Evolutionary conservation across 2,329 filamentous ascomycete species (phyloP).

Genomic region (Nothophaeocryptopus gaeumannii): DNA sequence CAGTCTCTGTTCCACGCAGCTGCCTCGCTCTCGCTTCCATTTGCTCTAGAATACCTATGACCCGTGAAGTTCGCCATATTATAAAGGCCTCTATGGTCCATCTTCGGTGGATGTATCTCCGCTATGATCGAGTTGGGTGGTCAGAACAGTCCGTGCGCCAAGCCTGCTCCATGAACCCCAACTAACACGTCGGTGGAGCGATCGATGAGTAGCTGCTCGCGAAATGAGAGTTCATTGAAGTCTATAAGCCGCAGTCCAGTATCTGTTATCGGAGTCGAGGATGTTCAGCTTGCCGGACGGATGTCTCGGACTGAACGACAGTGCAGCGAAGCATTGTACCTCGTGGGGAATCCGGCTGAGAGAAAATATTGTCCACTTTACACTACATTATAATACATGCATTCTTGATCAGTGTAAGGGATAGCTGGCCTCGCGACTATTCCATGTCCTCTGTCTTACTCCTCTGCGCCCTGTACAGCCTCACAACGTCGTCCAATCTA

Average conservation of each 20-base stretch:
- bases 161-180: slow-evolving; percentile 12
- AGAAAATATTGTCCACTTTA: too few species aligned
- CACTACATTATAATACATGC: too few species aligned
- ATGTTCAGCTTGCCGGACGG: neutral
- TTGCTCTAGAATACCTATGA: slow-evolving; percentile 3
- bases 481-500: too few species aligned
- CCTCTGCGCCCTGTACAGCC: too few species aligned
- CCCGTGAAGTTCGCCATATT: slow-evolving; percentile 12
- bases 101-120: slow-evolving; percentile 8
- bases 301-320: too few species aligned
- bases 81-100: slow-evolving; percentile 9
- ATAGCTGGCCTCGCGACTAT: too few species aligned
- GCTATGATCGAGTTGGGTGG: slow-evolving; percentile 7
- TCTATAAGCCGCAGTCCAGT: slow-evolving; percentile 7
- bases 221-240: slow-evolving; percentile 3
- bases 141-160: slow-evolving; percentile 13
- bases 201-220: slow-evolving; percentile 6
- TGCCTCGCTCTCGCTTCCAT: neutral
- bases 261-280: neutral
- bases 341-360: too few species aligned
- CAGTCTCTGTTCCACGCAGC: neutral
- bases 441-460: too few species aligned
- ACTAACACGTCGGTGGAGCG: slow-evolving; percentile 11
- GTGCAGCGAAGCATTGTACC: too few species aligned
- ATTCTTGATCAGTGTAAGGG: too few species aligned